phyloP scores from a whole-genome alignment of 2,329 filamentous ascomycete genomes.

The Sporothrix inflata region DNA sequence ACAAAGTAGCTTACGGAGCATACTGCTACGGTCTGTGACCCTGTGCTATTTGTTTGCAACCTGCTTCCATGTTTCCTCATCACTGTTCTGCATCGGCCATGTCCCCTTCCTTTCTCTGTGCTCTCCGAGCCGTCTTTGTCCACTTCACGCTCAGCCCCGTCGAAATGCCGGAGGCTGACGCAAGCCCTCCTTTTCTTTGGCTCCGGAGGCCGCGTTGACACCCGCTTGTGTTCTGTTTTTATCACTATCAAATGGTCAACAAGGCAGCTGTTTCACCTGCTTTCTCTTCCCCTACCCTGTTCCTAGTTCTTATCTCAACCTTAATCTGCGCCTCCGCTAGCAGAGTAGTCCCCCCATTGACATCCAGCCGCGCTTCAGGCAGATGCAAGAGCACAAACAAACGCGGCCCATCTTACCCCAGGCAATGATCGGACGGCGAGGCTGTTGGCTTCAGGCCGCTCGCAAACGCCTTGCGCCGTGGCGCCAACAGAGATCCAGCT shows the following conservation, averaged over 20 bases:
- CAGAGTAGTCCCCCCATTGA: neutral
- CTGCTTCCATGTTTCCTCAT: neutral
- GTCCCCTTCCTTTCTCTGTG: neutral
- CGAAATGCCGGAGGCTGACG: constrained; percentile 22
- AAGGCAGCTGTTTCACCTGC: neutral
- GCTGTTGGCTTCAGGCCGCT: neutral
- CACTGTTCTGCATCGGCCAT: neutral
- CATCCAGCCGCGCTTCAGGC: neutral
- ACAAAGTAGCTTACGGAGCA: neutral
- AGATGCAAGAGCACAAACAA: neutral
- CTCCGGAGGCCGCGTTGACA: neutral
- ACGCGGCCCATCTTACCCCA: neutral
- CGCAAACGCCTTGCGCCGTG: neutral
- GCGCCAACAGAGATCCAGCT: neutral
- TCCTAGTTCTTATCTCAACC: neutral
- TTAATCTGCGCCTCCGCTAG: neutral
- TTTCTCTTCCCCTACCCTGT: neutral
- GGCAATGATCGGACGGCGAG: neutral
- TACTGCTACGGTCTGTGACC: neutral
- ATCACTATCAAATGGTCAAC: neutral
- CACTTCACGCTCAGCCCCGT: constrained; percentile 12
- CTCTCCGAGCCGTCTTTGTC: neutral
- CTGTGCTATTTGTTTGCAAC: neutral
- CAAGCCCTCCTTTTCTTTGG: constrained; percentile 10
- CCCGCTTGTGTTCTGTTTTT: neutral